These are phyloP conservation scores for Salinomyces thailandicus DNA, from an alignment of 2,329 filamentous ascomycete genomes.

Conservation along the genomic window DNA sequence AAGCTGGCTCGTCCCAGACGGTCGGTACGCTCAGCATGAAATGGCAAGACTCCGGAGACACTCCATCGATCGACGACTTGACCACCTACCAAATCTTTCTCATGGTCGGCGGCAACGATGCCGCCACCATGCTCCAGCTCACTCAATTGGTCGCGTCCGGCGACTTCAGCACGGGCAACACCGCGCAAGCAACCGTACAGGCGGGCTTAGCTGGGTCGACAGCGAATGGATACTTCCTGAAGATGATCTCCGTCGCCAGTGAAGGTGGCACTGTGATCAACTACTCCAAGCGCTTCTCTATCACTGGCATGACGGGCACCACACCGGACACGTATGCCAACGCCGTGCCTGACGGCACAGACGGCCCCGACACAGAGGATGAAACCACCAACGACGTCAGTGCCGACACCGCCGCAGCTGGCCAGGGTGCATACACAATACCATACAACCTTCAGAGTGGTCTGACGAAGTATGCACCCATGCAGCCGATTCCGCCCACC, in stretches of 20 bases:
- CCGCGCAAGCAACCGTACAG: slow-evolving; percentile 10
- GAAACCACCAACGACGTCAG: slow-evolving; percentile 16
- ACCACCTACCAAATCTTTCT: slow-evolving; percentile 48
- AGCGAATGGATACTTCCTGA: slow-evolving; percentile 50
- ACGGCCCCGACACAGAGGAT: slow-evolving; percentile 29
- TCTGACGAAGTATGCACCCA: slow-evolving; percentile 49
- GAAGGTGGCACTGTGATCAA: slow-evolving; percentile 47
- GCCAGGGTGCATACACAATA: slow-evolving; percentile 24
- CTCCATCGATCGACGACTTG: slow-evolving; percentile 42
- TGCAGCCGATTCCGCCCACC: slow-evolving; percentile 49
- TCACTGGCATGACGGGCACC: slow-evolving; percentile 52
- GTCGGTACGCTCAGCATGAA: slow-evolving; percentile 43
- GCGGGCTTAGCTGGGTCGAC: slow-evolving; percentile 20
- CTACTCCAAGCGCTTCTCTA: slow-evolving; percentile 54
- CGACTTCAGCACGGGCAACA: slow-evolving; percentile 8
- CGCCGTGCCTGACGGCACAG: slow-evolving; percentile 28
- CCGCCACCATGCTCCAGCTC: slow-evolving; percentile 24
- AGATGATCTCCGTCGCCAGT: slow-evolving; percentile 46
- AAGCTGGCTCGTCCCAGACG: slow-evolving; percentile 40
- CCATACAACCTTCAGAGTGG: slow-evolving; percentile 49
- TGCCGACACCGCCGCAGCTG: slow-evolving; percentile 10
- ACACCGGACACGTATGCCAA: slow-evolving; percentile 37
- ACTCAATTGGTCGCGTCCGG: slow-evolving; percentile 7
- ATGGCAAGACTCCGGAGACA: slow-evolving; percentile 47
- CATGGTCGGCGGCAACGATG: slow-evolving; percentile 49